These are phyloP conservation scores for Tetraselmis chui DNA, from an alignment of 139 green algal species.

Conservation along the genomic window DNA sequence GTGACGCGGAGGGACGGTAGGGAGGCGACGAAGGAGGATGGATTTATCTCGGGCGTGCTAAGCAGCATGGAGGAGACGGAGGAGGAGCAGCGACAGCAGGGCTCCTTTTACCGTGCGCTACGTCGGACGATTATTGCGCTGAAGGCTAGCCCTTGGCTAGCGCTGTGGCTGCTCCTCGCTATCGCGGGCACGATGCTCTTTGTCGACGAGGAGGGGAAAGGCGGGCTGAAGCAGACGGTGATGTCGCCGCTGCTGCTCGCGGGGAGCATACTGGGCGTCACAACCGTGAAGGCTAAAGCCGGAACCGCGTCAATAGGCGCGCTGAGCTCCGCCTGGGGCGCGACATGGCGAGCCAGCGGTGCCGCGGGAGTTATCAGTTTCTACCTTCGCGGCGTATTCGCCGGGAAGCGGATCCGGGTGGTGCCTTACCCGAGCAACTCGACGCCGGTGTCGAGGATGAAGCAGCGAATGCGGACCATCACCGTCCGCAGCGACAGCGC, in stretches of 20 bases:
- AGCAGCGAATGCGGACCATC: neutral
- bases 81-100: neutral
- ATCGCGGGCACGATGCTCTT: neutral
- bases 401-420: neutral
- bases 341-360: neutral
- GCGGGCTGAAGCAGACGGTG: neutral
- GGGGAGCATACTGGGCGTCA: neutral
- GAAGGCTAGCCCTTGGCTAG: neutral
- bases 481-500: neutral
- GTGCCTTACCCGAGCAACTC: neutral
- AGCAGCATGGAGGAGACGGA: neutral
- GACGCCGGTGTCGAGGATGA: neutral
- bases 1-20: no score
- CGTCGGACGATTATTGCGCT: neutral
- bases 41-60: neutral
- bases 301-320: neutral
- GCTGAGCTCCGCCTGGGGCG: neutral
- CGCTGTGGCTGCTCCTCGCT: neutral
- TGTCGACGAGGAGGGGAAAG: neutral
- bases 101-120: neutral
- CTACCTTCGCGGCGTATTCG: neutral
- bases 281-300: neutral
- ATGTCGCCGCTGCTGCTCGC: neutral
- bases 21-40: no score
- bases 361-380: neutral